Evolutionary conservation across 2,329 filamentous ascomycete species (phyloP).

Genomic region (Aschersonia sp.): DNA sequence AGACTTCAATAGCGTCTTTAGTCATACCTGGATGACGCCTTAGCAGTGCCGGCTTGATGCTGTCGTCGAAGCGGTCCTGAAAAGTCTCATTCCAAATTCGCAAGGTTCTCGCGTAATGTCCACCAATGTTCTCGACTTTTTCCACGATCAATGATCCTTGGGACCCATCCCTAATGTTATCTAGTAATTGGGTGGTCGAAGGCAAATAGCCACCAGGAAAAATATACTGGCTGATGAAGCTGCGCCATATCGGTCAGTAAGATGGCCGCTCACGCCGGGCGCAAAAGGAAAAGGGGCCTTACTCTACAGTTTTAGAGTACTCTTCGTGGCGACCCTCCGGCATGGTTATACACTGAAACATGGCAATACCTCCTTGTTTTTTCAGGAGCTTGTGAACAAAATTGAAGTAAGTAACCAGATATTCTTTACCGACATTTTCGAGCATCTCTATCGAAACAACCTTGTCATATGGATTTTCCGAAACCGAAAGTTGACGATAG

Average conservation of each 20-base stretch:
- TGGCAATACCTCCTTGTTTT: constrained; percentile 48
- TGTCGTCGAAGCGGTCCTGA: constrained; percentile 42
- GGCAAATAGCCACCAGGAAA: constrained; percentile 66
- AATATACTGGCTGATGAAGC: constrained; percentile 64
- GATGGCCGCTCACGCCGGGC: neutral
- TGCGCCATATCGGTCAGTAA: constrained; percentile 6
- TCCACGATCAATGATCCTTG: constrained; percentile 50
- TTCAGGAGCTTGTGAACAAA: constrained; percentile 51
- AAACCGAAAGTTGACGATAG: constrained; percentile 46
- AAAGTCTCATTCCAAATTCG: constrained; percentile 56
- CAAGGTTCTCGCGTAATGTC: constrained; percentile 57
- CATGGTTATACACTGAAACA: constrained; percentile 70
- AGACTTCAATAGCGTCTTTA: constrained; percentile 49
- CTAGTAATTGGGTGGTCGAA: constrained; percentile 38
- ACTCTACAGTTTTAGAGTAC: constrained; percentile 53
- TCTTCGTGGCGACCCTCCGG: constrained; percentile 52
- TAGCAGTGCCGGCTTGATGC: constrained; percentile 46
- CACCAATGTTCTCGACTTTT: constrained; percentile 56
- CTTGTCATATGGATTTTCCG: constrained; percentile 48
- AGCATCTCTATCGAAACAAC: constrained; percentile 67
- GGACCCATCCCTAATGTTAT: constrained; percentile 46
- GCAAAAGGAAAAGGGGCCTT: constrained; percentile 9
- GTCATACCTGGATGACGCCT: constrained; percentile 43
- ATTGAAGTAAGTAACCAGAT: constrained; percentile 51
- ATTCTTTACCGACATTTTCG: constrained; percentile 58